phyloP scores from a whole-genome alignment of 805 yeast genomes.

The Pichia kluyveri region DNA sequence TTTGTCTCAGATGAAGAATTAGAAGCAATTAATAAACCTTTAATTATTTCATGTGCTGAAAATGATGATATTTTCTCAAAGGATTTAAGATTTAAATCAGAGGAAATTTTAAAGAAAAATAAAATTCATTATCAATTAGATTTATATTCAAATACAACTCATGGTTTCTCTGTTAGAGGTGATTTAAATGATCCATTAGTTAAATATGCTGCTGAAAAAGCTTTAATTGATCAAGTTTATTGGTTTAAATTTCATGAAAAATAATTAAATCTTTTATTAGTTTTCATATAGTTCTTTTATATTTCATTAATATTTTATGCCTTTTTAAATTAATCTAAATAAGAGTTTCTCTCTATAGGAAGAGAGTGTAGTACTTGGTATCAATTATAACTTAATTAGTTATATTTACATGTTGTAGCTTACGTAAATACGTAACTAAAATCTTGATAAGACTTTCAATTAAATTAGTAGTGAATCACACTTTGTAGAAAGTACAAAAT shows the following conservation, averaged over 20 bases:
- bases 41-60: slow-evolving; percentile 71
- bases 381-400: too few relatives aligned
- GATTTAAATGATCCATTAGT: slow-evolving; percentile 46
- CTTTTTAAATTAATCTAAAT: too few relatives aligned
- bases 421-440: too few relatives aligned
- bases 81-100: slow-evolving; percentile 57
- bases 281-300: neutral
- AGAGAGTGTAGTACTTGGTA: too few relatives aligned
- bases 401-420: too few relatives aligned
- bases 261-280: neutral
- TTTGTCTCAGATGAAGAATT: slow-evolving; percentile 59
- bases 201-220: slow-evolving; percentile 60
- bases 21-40: slow-evolving; percentile 46
- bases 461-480: too few relatives aligned
- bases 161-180: slow-evolving; percentile 79
- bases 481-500: too few relatives aligned
- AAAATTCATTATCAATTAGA: slow-evolving; percentile 51
- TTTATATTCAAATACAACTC: slow-evolving; percentile 53
- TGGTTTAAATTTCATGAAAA: slow-evolving; percentile 22
- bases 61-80: slow-evolving; percentile 51
- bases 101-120: slow-evolving; percentile 37
- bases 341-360: too few relatives aligned
- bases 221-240: slow-evolving; percentile 37
- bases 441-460: too few relatives aligned
- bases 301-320: neutral